Percentiles rank a stretch among this genome's conserved stretches.
Conservation (phyloP, 371 early-diverging fungal species). For the Apophysomyces ossiformis region DNA sequence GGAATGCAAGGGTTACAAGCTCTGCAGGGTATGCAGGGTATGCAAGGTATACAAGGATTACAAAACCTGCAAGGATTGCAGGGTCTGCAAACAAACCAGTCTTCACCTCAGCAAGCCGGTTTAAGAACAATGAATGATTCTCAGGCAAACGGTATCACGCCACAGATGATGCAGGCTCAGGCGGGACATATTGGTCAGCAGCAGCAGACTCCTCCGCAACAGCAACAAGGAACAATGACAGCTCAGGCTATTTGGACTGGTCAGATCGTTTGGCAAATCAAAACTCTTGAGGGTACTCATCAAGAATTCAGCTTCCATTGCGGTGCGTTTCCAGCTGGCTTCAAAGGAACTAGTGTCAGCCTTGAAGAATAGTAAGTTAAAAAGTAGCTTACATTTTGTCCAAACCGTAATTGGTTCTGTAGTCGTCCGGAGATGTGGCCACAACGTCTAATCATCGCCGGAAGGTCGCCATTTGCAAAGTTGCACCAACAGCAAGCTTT, state of each 20-base stretch:
- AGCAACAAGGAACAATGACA: slow-evolving; percentile 34
- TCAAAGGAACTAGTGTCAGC: slow-evolving; percentile 37
- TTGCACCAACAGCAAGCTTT: slow-evolving; percentile 51
- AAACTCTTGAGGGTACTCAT: slow-evolving; percentile 36
- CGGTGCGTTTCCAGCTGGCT: slow-evolving; percentile 53
- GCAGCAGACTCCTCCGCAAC: slow-evolving; percentile 19
- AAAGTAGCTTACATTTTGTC: no score
- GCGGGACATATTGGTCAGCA: slow-evolving; percentile 15
- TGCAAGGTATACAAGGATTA: slow-evolving; percentile 4
- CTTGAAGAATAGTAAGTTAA: slow-evolving; percentile 61
- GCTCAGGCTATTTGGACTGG: slow-evolving; percentile 60
- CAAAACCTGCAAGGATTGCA: slow-evolving; percentile 20
- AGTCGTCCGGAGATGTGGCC: slow-evolving; percentile 58
- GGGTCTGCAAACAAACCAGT: slow-evolving; percentile 22
- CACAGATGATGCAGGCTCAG: slow-evolving; percentile 25
- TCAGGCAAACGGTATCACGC: slow-evolving; percentile 4
- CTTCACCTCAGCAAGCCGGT: slow-evolving; percentile 29
- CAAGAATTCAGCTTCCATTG: slow-evolving; percentile 55
- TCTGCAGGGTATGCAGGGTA: not conserved
- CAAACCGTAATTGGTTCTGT: not conserved
- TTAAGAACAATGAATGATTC: slow-evolving; percentile 16
- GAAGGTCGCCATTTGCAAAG: slow-evolving; percentile 52
- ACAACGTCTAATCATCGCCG: slow-evolving; percentile 51
- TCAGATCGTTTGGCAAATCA: slow-evolving; percentile 62
- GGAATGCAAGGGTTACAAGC: not conserved